Conservation (phyloP, 805 yeast species). For the Cyberlindnera misumaiensis region DNA sequence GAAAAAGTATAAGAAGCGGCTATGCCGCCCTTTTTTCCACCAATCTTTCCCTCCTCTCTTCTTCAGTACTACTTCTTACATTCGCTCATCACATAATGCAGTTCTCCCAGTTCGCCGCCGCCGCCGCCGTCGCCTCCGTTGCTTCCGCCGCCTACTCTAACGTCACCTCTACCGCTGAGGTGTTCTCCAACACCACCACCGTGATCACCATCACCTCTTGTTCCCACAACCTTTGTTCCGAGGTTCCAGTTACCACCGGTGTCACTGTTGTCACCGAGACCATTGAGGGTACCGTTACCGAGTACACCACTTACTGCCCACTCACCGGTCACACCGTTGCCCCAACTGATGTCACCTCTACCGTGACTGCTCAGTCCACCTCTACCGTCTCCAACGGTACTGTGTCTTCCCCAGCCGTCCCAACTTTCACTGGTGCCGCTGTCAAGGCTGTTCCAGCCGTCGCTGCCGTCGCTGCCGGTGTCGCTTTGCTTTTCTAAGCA, state of each 20-base stretch:
- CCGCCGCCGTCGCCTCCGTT: constrained; percentile 23
- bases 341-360: constrained; percentile 11
- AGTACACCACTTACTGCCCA: constrained; percentile 22
- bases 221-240: constrained; percentile 15
- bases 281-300: constrained; percentile 17
- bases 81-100: constrained; percentile 27
- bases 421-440: constrained; percentile 38
- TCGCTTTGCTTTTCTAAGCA: constrained; percentile 40
- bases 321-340: constrained; percentile 9
- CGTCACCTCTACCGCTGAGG: constrained; percentile 24
- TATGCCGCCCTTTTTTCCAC: constrained; percentile 4
- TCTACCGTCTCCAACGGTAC: constrained; percentile 2
- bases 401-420: constrained; percentile 14
- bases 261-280: constrained; percentile 22
- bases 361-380: constrained; percentile 10
- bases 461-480: constrained; percentile 44
- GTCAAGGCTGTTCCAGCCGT: constrained; percentile 39
- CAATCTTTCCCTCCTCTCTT: constrained; percentile 7
- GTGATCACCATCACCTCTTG: constrained; percentile 28
- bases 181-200: constrained; percentile 20
- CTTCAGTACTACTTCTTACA: constrained; percentile 26
- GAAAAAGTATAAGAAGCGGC: constrained; percentile 2
- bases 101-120: constrained; percentile 27
- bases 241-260: constrained; percentile 23
- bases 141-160: constrained; percentile 23